These are phyloP conservation scores for Yamadazyma triangularis DNA, from an alignment of 1,139 yeast genomes.

Conservation along the genomic window DNA sequence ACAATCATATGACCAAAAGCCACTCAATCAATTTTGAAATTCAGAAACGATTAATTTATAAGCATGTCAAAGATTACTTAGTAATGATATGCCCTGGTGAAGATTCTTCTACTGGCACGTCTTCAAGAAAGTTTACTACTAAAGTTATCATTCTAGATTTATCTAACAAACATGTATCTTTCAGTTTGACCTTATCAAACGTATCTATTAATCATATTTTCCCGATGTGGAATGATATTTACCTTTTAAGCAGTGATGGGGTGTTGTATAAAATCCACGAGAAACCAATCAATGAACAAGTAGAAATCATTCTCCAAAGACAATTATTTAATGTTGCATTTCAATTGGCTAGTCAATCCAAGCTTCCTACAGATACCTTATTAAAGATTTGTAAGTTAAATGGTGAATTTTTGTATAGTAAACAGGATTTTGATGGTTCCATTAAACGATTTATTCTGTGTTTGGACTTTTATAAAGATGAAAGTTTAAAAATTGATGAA, in stretches of 20 bases:
- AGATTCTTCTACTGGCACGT: constrained; percentile 13
- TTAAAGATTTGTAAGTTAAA: constrained; percentile 58
- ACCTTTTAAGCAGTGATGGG: constrained; percentile 71
- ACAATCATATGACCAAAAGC: constrained; percentile 51
- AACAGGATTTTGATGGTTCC: constrained; percentile 64
- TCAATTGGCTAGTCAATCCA: constrained; percentile 53
- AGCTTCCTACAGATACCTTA: constrained; percentile 33
- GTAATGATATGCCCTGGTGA: constrained; percentile 52
- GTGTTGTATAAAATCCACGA: constrained; percentile 65
- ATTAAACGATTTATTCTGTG: constrained; percentile 60
- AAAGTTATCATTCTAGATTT: constrained; percentile 65
- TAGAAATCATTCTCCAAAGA: constrained; percentile 66
- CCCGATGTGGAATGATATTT: constrained; percentile 51
- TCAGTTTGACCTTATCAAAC: constrained; percentile 62
- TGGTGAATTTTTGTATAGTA: constrained; percentile 68
- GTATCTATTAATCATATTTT: constrained; percentile 54
- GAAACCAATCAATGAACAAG: constrained; percentile 59
- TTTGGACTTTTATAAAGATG: constrained; percentile 19
- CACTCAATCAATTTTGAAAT: constrained; percentile 56
- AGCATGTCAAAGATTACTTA: constrained; percentile 45
- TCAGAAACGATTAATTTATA: constrained; percentile 51
- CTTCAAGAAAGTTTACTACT: constrained; percentile 21
- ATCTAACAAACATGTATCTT: constrained; percentile 64
- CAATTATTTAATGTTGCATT: constrained; percentile 74
- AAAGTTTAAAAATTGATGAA: constrained; percentile 6